phyloP scores from a whole-genome alignment of 345 rosid species.

The Adansonia digitata region DNA sequence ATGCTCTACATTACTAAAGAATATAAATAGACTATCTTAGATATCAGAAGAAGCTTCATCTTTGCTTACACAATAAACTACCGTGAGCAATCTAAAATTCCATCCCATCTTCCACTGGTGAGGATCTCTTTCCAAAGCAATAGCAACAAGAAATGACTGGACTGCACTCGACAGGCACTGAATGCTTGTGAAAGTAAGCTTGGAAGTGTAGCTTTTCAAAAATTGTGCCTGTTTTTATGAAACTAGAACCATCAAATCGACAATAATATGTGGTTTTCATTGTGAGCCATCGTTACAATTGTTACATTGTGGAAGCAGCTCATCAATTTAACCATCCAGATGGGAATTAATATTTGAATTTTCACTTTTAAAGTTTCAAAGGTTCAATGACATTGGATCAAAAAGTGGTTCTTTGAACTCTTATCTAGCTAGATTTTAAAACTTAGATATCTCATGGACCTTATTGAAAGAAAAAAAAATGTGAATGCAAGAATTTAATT shows the following conservation, averaged over 20 bases:
- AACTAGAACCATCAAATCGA: background rate
- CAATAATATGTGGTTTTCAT: background rate
- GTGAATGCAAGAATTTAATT: no score
- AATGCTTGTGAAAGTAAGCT: conserved; percentile 19
- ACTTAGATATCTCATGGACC: no score
- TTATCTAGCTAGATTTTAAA: no score
- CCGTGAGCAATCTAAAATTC: conserved; percentile 14
- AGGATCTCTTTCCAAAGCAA: conserved; percentile 22
- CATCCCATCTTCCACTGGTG: conserved; percentile 26
- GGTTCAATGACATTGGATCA: no score
- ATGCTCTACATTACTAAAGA: background rate
- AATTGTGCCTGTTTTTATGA: conserved; percentile 13
- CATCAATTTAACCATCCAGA: background rate
- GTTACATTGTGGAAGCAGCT: background rate
- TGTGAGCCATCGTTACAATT: background rate
- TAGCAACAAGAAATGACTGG: conserved; percentile 21
- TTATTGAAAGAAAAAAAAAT: no score
- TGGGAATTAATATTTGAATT: background rate
- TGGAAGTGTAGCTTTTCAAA: conserved; percentile 22
- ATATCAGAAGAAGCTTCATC: background rate
- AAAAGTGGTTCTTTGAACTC: no score
- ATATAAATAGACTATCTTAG: background rate
- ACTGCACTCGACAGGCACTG: conserved; percentile 22
- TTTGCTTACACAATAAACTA: conserved; percentile 25
- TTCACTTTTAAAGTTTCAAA: background rate